A percentile compares a stretch with the other conserved stretches of the same genome.
phyloP scores from a whole-genome alignment of 75 land plant species.

The Sequoiadendron giganteum region DNA sequence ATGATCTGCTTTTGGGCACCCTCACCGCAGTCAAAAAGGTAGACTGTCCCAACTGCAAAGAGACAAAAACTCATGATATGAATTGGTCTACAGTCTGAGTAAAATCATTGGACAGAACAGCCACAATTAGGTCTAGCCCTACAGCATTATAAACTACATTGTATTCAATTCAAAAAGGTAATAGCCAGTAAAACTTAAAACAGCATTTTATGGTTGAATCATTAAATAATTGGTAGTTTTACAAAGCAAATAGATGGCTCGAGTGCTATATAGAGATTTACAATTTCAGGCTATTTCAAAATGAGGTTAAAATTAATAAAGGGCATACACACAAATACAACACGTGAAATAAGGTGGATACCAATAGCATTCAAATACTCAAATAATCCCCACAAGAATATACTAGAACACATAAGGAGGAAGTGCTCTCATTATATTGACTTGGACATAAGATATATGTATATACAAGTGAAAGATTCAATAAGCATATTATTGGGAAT shows the following conservation, averaged over 20 bases:
- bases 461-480: no score
- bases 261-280: background rate
- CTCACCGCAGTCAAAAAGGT: slow-evolving; percentile 50
- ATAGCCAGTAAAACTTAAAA: background rate
- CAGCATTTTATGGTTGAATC: background rate
- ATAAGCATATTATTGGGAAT: no score
- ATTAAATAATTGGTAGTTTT: background rate
- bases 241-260: background rate
- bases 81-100: background rate
- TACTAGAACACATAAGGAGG: no score
- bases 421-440: no score
- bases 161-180: background rate
- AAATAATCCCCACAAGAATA: no score
- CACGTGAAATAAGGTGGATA: background rate
- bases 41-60: slow-evolving; percentile 28
- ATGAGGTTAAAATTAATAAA: no score
- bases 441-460: no score
- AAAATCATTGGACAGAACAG: background rate
- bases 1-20: slow-evolving; percentile 41
- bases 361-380: background rate
- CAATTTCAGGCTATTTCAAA: no score
- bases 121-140: background rate
- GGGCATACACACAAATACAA: background rate
- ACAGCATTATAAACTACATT: background rate
- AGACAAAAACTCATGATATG: background rate